phyloP scores from a whole-genome alignment of 345 rosid species.

The Salix udensis region DNA sequence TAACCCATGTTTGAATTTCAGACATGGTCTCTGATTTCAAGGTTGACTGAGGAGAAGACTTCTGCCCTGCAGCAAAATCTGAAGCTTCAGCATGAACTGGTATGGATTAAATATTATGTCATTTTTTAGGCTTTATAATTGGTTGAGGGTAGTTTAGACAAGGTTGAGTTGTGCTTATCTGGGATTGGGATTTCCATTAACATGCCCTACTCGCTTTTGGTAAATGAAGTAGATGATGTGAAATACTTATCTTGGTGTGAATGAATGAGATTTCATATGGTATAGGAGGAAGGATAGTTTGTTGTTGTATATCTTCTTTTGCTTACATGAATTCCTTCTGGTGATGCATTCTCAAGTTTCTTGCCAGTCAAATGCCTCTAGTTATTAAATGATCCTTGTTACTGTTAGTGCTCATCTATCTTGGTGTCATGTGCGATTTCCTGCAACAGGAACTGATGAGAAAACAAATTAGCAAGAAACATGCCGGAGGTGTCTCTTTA shows the following conservation, averaged over 20 bases:
- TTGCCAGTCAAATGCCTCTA: not conserved
- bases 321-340: not conserved
- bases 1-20: constrained; percentile 24
- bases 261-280: not conserved
- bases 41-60: constrained; percentile 71
- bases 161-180: not conserved
- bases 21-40: constrained; percentile 73
- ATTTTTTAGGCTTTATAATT: not conserved
- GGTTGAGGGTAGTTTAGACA: not conserved
- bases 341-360: not conserved
- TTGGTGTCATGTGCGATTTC: not conserved
- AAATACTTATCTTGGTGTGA: not conserved
- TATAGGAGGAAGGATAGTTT: not conserved
- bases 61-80: constrained; percentile 55
- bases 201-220: not conserved
- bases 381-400: not conserved
- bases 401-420: not conserved
- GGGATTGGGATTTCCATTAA: not conserved
- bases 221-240: not conserved
- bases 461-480: constrained; percentile 45
- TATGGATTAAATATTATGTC: constrained; percentile 23
- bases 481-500: constrained; percentile 43
- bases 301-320: not conserved
- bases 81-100: constrained; percentile 69
- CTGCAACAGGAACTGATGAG: constrained; percentile 53